These are phyloP conservation scores for Lactarius quietus DNA, from an alignment of 768 basidiomycete genomes.

Conservation along the genomic window DNA sequence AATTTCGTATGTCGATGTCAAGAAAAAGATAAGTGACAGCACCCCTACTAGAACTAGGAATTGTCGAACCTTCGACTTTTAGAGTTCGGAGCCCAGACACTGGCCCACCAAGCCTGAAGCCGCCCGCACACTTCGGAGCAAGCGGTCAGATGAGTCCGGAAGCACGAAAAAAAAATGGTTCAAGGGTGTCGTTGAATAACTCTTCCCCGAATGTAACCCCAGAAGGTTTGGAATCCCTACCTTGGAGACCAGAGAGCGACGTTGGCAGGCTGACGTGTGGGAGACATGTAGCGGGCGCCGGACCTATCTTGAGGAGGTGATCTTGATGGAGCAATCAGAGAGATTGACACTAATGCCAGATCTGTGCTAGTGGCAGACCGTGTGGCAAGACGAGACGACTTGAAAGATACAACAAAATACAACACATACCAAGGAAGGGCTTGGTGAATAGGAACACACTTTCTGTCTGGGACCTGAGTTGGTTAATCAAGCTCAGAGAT, in stretches of 20 bases:
- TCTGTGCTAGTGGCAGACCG: constrained; percentile 77
- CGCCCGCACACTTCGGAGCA: constrained; percentile 12
- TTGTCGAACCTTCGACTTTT: constrained; percentile 2
- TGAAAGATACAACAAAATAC: constrained; percentile 19
- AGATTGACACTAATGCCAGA: constrained; percentile 42
- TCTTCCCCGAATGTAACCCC: constrained; percentile 11
- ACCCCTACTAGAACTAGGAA: constrained; percentile 7
- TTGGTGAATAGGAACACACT: constrained; percentile 10
- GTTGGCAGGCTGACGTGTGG: not conserved
- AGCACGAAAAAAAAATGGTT: not conserved
- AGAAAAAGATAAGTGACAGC: not conserved
- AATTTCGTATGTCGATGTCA: not conserved
- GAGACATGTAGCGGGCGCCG: constrained; percentile 11
- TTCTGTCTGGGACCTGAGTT: not conserved
- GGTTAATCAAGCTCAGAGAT: not conserved
- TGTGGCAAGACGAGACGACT: constrained; percentile 27
- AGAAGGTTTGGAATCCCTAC: constrained; percentile 8
- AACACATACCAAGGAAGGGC: constrained; percentile 19
- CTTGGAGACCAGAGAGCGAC: constrained; percentile 10
- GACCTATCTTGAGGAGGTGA: not conserved
- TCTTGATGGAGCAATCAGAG: constrained; percentile 16
- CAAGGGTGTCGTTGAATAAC: constrained; percentile 2
- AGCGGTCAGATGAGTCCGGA: constrained; percentile 20
- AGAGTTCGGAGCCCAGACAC: constrained; percentile 15
- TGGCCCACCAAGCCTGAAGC: constrained; percentile 5